Evolutionary conservation across 805 yeast genomes (phyloP), one percentile per base, ranked within the genome.

Genomic region (Saturnispora sekii): DNA sequence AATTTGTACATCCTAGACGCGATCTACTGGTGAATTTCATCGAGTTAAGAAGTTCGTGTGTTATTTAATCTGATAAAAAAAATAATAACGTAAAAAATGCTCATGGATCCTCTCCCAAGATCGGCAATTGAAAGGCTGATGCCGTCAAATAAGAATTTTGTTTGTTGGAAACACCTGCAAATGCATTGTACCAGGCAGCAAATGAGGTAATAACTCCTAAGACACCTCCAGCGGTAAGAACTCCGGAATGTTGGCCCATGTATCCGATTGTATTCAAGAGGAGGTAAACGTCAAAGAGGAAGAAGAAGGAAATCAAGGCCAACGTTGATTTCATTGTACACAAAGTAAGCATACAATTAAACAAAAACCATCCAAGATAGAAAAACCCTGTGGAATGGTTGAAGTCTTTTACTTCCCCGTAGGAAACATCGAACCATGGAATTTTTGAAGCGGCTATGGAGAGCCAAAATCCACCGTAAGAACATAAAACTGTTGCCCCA

Each of bases 401-500:
- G 15, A 69, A 57, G 53, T 73, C 77, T 12, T 61, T 56, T 9
- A 66, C 62, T 45, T 63, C 63, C 49, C 77, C 74, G 6, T 74
- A 73, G 1, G 73, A 62, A 26, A 77, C 72, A 26, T 77, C 77
- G 58, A 79, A 79, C 56, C 74, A 72, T 40, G 78, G 79, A 38
- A 74, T 69, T 47, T 63, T 60, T 18, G 81, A 72, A 32, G 82
- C 82, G 47, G 81, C 88, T 68, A 76, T 81, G 18, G 79, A 67
- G 66, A 79, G 74, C 90, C 90, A 82, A 60, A 81, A 82, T 3
- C 86, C 89, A 46, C 84, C 90, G 53, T 70, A 75, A 4, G 78
- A 73, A 6, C 72, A 61, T 46, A 76, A 65, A 1, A 77, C 78
- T 46, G 82, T 72, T 52, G 81, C 84, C 62, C 85, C 86, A 65